Conservation (phyloP, 345 rosid genomes). For the Eucalyptus viminalis region DNA sequence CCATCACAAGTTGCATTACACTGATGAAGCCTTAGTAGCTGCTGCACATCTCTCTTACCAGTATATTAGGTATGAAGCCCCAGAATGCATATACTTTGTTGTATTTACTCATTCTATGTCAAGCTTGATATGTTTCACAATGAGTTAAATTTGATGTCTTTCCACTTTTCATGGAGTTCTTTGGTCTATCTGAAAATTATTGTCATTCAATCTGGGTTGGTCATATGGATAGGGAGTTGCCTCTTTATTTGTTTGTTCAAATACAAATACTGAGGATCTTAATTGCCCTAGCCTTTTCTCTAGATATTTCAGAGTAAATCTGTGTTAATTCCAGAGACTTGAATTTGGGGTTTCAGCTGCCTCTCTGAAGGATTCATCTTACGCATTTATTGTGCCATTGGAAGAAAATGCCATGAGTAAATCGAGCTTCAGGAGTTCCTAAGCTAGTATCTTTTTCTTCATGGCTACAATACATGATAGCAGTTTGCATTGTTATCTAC, state of each 20-base stretch:
- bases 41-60: slow-evolving; percentile 96
- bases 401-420: neutral
- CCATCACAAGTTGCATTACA: slow-evolving; percentile 96
- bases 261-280: neutral
- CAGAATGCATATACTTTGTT: neutral
- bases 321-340: neutral
- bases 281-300: neutral
- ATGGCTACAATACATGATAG: neutral
- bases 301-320: neutral
- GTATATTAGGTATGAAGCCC: slow-evolving; percentile 62
- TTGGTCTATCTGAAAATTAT: neutral
- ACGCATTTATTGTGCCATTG: neutral
- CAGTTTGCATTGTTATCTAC: neutral
- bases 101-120: neutral
- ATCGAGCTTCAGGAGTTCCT: neutral
- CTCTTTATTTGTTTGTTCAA: neutral
- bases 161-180: neutral
- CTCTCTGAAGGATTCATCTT: neutral
- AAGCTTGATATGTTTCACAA: neutral
- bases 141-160: neutral
- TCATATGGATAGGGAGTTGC: neutral
- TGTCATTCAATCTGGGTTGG: neutral
- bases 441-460: neutral
- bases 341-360: neutral
- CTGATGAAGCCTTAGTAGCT: slow-evolving; percentile 77